Percentiles rank a stretch among this genome's conserved stretches.
Evolutionary conservation across 2,329 filamentous ascomycete genomes (phyloP).

Genomic region (Lachnellula arida): DNA sequence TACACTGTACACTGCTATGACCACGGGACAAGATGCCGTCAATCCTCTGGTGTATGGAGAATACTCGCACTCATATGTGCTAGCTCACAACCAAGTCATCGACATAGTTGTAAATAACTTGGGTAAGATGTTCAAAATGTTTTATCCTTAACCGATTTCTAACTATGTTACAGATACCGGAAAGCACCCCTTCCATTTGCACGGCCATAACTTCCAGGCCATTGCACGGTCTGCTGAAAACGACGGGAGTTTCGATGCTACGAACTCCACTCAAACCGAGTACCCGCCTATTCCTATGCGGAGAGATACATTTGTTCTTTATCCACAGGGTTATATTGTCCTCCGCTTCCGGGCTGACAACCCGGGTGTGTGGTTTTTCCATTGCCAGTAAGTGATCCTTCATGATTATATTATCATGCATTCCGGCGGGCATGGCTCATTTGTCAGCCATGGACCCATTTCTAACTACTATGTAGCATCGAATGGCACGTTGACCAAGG

Average conservation of each 20-base stretch:
- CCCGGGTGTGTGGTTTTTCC: slow-evolving; percentile 68
- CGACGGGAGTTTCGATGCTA: slow-evolving; percentile 48
- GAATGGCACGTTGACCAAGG: slow-evolving; percentile 71
- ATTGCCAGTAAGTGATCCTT: slow-evolving; percentile 54
- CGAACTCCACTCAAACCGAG: slow-evolving; percentile 39
- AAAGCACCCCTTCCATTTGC: slow-evolving; percentile 70
- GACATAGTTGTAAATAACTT: slow-evolving; percentile 76
- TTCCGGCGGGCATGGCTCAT: neutral
- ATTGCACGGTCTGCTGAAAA: slow-evolving; percentile 56
- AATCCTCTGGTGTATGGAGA: slow-evolving; percentile 61
- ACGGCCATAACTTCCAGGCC: slow-evolving; percentile 71
- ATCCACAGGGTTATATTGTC: slow-evolving; percentile 62
- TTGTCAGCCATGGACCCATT: neutral
- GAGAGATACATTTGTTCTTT: slow-evolving; percentile 63
- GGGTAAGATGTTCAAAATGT: slow-evolving; percentile 16
- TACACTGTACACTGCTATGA: slow-evolving; percentile 61
- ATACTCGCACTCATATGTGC: slow-evolving; percentile 62
- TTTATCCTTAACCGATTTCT: neutral
- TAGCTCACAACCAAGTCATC: slow-evolving; percentile 62
- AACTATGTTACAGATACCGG: slow-evolving; percentile 46
- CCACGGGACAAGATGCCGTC: slow-evolving; percentile 45
- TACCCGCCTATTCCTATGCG: slow-evolving; percentile 57
- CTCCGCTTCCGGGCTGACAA: slow-evolving; percentile 65
- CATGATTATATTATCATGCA: neutral
- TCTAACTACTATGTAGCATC: slow-evolving; percentile 53